These are phyloP conservation scores for Diversispora epigaea DNA, from an alignment of 192 early-diverging fungal genomes.

Conservation along the genomic window DNA sequence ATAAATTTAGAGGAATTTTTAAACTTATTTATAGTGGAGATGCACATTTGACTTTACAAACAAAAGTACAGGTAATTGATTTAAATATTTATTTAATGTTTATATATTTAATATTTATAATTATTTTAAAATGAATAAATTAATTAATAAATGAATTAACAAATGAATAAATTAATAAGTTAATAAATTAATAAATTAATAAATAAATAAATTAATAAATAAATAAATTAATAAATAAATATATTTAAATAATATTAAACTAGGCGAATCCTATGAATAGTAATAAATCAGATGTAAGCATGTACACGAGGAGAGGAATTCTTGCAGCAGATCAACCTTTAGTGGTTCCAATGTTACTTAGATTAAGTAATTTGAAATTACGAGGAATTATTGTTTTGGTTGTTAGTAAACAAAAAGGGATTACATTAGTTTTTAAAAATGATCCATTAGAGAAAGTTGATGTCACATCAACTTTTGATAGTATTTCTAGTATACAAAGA, in stretches of 20 bases:
- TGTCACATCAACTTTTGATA: conserved; percentile 97
- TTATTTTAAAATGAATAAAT: too few species aligned
- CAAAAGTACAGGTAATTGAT: conserved; percentile 80
- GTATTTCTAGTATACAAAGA: conserved; percentile 79
- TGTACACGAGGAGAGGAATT: conserved; percentile 64
- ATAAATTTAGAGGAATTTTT: conserved; percentile 95
- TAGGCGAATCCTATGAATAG: conserved; percentile 78
- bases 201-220: too few species aligned
- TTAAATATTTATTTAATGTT: too few species aligned
- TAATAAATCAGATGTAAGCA: conserved; percentile 56
- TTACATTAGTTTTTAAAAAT: conserved; percentile 96
- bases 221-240: too few species aligned
- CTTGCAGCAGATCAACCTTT: conserved; percentile 92
- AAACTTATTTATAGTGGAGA: conserved; percentile 92
- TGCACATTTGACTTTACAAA: conserved; percentile 87
- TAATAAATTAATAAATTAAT: too few species aligned
- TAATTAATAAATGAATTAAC: too few species aligned
- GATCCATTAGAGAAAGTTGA: conserved; percentile 92
- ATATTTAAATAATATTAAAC: too few species aligned
- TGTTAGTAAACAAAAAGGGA: conserved; percentile 89
- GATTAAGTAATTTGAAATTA: conserved; percentile 85
- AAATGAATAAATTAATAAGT: too few species aligned
- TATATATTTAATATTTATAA: too few species aligned
- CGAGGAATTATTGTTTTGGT: conserved; percentile 92
- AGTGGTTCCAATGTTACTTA: conserved; percentile 92